These are phyloP conservation scores for Phaeosphaeriaceae sp. DNA, from an alignment of 2,329 filamentous ascomycete genomes.

Conservation along the genomic window DNA sequence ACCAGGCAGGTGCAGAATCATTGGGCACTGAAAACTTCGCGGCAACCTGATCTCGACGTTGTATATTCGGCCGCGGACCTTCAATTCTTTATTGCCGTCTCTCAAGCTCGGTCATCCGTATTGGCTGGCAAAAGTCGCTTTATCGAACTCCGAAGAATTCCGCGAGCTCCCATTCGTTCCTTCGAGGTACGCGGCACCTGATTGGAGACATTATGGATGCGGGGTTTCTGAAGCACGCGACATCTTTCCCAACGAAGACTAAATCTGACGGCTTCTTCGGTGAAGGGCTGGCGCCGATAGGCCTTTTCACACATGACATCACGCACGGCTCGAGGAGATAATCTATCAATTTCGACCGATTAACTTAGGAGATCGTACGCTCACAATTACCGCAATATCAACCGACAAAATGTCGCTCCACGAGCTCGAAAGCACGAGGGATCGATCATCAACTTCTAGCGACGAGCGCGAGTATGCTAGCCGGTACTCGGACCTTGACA, in stretches of 20 bases:
- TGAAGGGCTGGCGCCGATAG: too few species aligned
- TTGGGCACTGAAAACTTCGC: too few species aligned
- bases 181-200: background rate
- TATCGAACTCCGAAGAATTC: background rate
- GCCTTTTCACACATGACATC: background rate
- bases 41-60: too few species aligned
- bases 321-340: background rate
- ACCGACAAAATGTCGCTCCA: background rate
- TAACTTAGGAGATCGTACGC: background rate
- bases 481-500: constrained; percentile 12
- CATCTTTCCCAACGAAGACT: background rate
- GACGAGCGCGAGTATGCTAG: background rate
- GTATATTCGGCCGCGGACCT: background rate
- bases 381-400: background rate
- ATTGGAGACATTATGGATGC: background rate
- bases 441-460: background rate
- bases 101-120: background rate
- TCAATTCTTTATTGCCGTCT: background rate
- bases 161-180: background rate
- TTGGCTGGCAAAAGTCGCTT: background rate
- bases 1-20: too few species aligned
- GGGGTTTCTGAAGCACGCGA: background rate
- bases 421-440: background rate
- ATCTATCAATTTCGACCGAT: background rate
- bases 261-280: background rate